Evolutionary conservation across 257 asterid genomes (phyloP).

Genomic region (Ocimum tenuiflorum): DNA sequence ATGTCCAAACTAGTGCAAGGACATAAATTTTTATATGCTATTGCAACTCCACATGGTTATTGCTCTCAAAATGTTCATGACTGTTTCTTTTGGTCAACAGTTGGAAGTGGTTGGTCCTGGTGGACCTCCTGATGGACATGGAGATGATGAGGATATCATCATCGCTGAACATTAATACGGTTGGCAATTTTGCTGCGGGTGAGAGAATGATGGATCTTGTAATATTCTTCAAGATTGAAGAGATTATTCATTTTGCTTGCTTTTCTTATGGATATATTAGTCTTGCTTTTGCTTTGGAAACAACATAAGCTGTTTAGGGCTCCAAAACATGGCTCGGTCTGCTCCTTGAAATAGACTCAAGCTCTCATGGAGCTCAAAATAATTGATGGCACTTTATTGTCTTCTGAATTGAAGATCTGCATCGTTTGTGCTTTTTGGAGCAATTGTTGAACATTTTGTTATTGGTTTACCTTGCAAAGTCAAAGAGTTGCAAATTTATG

Average conservation of each 20-base stretch:
- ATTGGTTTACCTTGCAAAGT: background rate
- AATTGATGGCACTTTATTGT: slow-evolving; percentile 31
- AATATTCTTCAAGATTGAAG: slow-evolving; percentile 45
- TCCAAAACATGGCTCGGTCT: slow-evolving; percentile 19
- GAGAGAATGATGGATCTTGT: slow-evolving; percentile 30
- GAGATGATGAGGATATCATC: slow-evolving; percentile 41
- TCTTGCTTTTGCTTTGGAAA: slow-evolving; percentile 38
- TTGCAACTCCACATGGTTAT: background rate
- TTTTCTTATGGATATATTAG: slow-evolving; percentile 30
- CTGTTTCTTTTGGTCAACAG: slow-evolving; percentile 29
- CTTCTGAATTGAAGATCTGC: slow-evolving; percentile 13
- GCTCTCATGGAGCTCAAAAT: slow-evolving; percentile 34
- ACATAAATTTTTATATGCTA: no score
- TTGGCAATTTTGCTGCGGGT: slow-evolving; percentile 32
- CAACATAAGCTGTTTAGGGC: slow-evolving; percentile 26
- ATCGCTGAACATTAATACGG: slow-evolving; percentile 37
- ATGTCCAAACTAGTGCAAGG: background rate
- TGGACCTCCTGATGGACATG: slow-evolving; percentile 75
- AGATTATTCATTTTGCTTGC: slow-evolving; percentile 26
- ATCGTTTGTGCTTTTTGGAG: background rate
- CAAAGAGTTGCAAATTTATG: no score
- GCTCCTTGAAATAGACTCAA: slow-evolving; percentile 25
- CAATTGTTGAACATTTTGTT: background rate
- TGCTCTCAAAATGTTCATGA: background rate
- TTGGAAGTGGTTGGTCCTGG: slow-evolving; percentile 90